Evolutionary conservation across 2,329 filamentous ascomycete species (phyloP).

Genomic region (Alternaria brassicicola): DNA sequence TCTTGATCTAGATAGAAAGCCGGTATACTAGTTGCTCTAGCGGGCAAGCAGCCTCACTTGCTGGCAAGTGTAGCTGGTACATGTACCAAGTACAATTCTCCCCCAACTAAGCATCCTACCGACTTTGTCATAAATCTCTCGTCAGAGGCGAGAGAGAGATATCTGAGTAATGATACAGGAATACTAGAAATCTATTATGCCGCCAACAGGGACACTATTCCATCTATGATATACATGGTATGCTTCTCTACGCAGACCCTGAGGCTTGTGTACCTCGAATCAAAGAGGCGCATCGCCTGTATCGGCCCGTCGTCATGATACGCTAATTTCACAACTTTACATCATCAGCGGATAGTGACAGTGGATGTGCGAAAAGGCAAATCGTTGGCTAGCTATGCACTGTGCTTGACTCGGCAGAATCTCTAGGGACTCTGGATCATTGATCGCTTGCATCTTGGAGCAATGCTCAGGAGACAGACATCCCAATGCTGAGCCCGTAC

Average conservation of each 20-base stretch:
- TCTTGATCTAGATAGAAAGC: background rate
- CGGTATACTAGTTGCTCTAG: background rate
- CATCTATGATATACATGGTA: background rate
- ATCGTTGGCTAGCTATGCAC: background rate
- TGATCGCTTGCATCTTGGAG: background rate
- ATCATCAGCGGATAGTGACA: background rate
- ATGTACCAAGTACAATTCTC: background rate
- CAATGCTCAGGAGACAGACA: background rate
- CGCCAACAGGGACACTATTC: background rate
- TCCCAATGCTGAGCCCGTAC: background rate
- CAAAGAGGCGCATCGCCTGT: background rate
- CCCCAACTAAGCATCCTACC: background rate
- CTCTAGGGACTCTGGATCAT: conserved; percentile 2
- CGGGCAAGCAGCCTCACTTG: background rate
- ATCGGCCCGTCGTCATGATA: conserved; percentile 4
- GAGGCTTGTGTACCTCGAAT: background rate
- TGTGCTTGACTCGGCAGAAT: conserved; percentile 5
- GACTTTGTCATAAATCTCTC: background rate
- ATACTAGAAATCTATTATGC: background rate
- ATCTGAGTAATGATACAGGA: background rate
- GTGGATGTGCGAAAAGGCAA: conserved; percentile 2
- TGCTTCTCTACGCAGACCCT: background rate
- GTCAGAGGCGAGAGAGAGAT: background rate
- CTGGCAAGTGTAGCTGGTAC: background rate
- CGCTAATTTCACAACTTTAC: background rate